Base-by-base conservation (phyloP, 371 early-diverging fungal genomes). In the Amoeboaphelidium protococcarum region DNA sequence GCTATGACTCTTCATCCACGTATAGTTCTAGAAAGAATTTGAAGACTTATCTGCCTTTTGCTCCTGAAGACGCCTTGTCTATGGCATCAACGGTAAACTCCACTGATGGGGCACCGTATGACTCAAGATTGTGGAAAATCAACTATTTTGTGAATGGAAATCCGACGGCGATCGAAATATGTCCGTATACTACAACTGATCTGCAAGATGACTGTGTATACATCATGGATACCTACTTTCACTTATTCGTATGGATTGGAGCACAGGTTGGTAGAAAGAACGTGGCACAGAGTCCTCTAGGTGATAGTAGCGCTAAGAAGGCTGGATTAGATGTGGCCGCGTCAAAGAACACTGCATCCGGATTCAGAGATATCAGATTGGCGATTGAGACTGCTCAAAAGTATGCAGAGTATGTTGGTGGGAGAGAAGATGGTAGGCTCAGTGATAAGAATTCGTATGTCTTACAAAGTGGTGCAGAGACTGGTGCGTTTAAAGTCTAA, bases 181-280 rank as follows among this genome's bases (percentile, higher is more conserved):
- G 45, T 6, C 56, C 57, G 13, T 62, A 51, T 52, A 46, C 55
- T 13, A 54, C 52, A 26, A 24, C 16, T 20, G 62, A 62, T 41
- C 51, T 62, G 25, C 19, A 51, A 1, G 37, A 44, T 21, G 44
- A 37, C 31, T 31, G 44, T 19, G 52, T 59, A 1, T 62, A 44
- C 49, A 47, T 62, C 22, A 47, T 62, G 6, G 62, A 62, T 54
- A 59, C 59, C 4, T 59, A 55, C 41, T 59, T 58, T 44, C 54
- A 56, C 26, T 26, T 59, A 2, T 62, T 48, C 46, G 50, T 62
- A 16, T 62, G 62, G 62, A 41, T 59, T 10, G 62, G 62, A 1
- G n/a, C 47, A 4, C 48, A 57, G 21, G 58, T 54, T 13, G 23
- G 47, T 3, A 16, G 31, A 1, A n/a, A n/a, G n/a, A 27, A 44